phyloP scores from a whole-genome alignment of 2,329 filamentous ascomycete genomes.

The Arachnopeziza araneosa region DNA sequence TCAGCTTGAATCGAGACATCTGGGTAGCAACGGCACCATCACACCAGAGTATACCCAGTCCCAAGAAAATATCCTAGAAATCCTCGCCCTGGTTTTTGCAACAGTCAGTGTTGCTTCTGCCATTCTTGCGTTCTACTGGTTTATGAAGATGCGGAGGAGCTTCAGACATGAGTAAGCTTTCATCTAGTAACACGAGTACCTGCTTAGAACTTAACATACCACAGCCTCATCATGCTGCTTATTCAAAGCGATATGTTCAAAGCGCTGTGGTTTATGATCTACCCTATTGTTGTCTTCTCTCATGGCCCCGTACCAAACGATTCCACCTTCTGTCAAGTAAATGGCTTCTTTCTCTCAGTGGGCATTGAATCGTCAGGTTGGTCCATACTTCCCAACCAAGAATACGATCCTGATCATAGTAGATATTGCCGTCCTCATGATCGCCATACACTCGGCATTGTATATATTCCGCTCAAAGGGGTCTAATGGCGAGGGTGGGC shows the following conservation, averaged over 20 bases:
- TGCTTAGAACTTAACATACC: conserved; percentile 10
- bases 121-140: conserved; percentile 61
- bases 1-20: background rate
- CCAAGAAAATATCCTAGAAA: conserved; percentile 24
- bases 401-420: conserved; percentile 6
- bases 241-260: conserved; percentile 69
- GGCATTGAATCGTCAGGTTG: conserved; percentile 60
- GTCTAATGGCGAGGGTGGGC: conserved; percentile 50
- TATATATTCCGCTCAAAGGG: conserved; percentile 59
- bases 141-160: conserved; percentile 64
- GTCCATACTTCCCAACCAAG: conserved; percentile 7
- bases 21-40: background rate
- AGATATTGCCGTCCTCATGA: conserved; percentile 66
- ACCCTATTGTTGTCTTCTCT: conserved; percentile 53
- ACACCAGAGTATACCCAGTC: conserved; percentile 4
- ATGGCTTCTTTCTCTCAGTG: conserved; percentile 61
- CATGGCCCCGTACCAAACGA: conserved; percentile 43
- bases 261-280: conserved; percentile 61
- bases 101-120: conserved; percentile 52
- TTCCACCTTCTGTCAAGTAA: conserved; percentile 59
- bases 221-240: conserved; percentile 66
- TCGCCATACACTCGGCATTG: conserved; percentile 66
- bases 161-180: conserved; percentile 66
- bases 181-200: background rate
- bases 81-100: conserved; percentile 34